phyloP scores from a whole-genome alignment of 2,329 filamentous ascomycete genomes.

The Sporothrix inflata region DNA sequence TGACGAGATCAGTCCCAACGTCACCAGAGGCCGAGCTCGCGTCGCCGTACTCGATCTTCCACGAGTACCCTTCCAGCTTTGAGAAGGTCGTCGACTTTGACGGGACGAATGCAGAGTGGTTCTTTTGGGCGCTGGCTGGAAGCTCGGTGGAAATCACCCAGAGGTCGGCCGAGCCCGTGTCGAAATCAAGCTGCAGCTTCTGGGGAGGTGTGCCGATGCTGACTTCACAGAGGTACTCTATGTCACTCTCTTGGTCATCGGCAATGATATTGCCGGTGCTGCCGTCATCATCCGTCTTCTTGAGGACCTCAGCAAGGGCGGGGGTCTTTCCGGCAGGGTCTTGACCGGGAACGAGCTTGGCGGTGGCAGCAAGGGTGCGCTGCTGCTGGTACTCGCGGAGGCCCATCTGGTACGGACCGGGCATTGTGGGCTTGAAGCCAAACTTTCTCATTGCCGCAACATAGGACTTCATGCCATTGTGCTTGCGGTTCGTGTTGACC shows the following conservation, averaged over 20 bases:
- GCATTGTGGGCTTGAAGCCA: conserved; percentile 37
- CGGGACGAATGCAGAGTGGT: conserved; percentile 62
- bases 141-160: conserved; percentile 65
- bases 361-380: conserved; percentile 47
- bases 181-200: conserved; percentile 65
- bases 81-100: conserved; percentile 64
- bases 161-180: conserved; percentile 71
- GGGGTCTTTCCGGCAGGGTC: background rate
- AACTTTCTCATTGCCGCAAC: conserved; percentile 64
- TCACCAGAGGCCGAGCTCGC: conserved; percentile 66
- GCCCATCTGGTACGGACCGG: conserved; percentile 63
- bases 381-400: conserved; percentile 38
- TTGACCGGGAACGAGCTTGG: conserved; percentile 50
- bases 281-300: conserved; percentile 40
- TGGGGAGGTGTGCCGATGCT: conserved; percentile 67
- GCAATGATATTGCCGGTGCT: conserved; percentile 56
- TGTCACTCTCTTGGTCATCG: conserved; percentile 69
- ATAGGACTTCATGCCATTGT: conserved; percentile 65
- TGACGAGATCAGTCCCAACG: conserved; percentile 66
- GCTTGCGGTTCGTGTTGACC: conserved; percentile 62
- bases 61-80: conserved; percentile 51
- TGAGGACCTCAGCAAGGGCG: conserved; percentile 50
- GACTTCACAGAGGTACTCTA: conserved; percentile 66
- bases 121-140: conserved; percentile 42
- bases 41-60: conserved; percentile 72